Base-by-base conservation (phyloP, 164 flowering plant species). In the Nelumbo lutea region DNA sequence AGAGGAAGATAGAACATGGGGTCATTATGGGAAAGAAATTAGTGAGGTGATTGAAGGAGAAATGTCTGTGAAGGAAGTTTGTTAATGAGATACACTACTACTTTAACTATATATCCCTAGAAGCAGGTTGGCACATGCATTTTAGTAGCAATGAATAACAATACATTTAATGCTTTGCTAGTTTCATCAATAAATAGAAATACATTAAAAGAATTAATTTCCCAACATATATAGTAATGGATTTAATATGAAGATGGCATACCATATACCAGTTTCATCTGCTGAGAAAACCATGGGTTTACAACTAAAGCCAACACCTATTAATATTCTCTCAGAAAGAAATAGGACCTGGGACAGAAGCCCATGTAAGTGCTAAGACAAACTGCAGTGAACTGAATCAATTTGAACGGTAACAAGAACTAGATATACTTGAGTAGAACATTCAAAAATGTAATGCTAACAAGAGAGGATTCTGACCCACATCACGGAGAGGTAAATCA, bases 401-500 rank as follows among this genome's bases (percentile, higher is more conserved):
- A 65, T 45, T 15, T 47, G 27, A 73, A 59, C 10, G 61, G 51
- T 60, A 62, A 38, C 47, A 72, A 68, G 61, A 62, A 46, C 5
- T 11, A 42, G 46, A 55, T 9, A 67, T 10, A 39, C 58, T 27
- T 14, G 50, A 0, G 27, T 27, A 27, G 27, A 27, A 27, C 27
- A 27, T 27, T 27, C 27, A 27, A 27, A 58, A 42, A 27, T 14
- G 14, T 63, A 47, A 68, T 40, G 68, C 51, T 64, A 81, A 74
- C 73, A 77, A 82, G 83, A 86, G 82, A 79, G 91, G 88, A 93
- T 86, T 91, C 97, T 93, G 96, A 96, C 99, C 99, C 98, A 96
- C 99, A 93, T 96, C 99, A 87, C 97, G 93, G 64, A 96, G 98
- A 69, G 99, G 99, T 87, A 96, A 82, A 87, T 93, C 88, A 60